A percentile compares a stretch with the other conserved stretches of the same genome.
Evolutionary conservation across 179 eudicot genomes (phyloP).

Genomic region (Silene coronaria): DNA sequence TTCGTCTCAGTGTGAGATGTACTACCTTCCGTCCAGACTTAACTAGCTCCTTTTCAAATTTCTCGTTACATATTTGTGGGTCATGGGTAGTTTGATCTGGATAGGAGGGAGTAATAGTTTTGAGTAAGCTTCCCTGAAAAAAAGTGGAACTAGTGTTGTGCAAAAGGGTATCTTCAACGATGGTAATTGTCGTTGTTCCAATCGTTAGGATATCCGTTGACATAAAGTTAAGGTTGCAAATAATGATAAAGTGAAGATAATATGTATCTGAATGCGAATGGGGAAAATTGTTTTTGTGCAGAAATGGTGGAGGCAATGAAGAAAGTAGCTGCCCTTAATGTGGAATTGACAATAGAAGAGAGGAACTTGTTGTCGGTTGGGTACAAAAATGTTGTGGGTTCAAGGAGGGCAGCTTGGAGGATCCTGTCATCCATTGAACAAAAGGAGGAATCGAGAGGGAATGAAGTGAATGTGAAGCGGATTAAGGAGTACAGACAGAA

Average conservation of each 20-base stretch:
- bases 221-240: too few relatives aligned
- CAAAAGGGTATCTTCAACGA: neutral
- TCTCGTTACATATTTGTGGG: too few relatives aligned
- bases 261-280: neutral
- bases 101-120: too few relatives aligned
- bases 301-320: constrained; percentile 50
- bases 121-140: too few relatives aligned
- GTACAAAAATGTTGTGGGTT: constrained; percentile 43
- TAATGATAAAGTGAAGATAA: too few relatives aligned
- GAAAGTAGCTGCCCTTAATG: constrained; percentile 34
- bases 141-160: too few relatives aligned
- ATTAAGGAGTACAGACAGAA: constrained; percentile 60
- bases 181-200: neutral
- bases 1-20: too few relatives aligned
- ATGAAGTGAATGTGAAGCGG: constrained; percentile 55
- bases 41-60: too few relatives aligned
- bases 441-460: constrained; percentile 65
- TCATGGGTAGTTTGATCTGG: too few relatives aligned
- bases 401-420: constrained; percentile 46
- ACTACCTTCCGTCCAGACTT: too few relatives aligned
- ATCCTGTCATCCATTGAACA: constrained; percentile 48
- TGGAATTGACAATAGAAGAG: constrained; percentile 50
- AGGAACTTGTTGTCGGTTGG: constrained; percentile 47
- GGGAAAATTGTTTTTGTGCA: constrained; percentile 11
- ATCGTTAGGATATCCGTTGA: neutral